A percentile compares a stretch with the other conserved stretches of the same genome.
Evolutionary conservation across 495 filamentous ascomycete genomes (phyloP).

Genomic region (Clavariopsis aquatica): DNA sequence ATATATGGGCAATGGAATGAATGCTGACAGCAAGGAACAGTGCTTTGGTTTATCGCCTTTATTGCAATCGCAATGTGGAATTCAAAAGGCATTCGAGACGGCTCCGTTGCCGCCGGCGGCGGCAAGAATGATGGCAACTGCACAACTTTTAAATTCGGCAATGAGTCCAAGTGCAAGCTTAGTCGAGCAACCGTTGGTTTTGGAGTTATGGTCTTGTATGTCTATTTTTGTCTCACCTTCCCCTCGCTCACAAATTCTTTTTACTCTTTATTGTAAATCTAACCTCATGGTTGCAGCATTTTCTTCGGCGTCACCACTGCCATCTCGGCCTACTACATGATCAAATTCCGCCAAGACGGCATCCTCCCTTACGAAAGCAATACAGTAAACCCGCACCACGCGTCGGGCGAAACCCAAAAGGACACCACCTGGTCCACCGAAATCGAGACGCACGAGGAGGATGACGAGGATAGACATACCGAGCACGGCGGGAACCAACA

Average conservation of each 20-base stretch:
- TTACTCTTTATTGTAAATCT: too few species aligned
- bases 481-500: conserved; percentile 38
- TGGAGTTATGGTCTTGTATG: conserved; percentile 79
- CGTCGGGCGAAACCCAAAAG: conserved; percentile 23
- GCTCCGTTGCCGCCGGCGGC: conserved; percentile 40
- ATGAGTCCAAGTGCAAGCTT: conserved; percentile 61
- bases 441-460: conserved; percentile 33
- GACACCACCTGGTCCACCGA: conserved; percentile 45
- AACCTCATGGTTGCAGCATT: too few species aligned
- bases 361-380: conserved; percentile 67
- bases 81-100: conserved; percentile 44
- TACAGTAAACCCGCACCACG: conserved; percentile 49
- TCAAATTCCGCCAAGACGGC: conserved; percentile 76
- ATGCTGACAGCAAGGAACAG: conserved; percentile 16
- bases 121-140: conserved; percentile 48
- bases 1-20: background rate
- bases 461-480: conserved; percentile 33
- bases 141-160: conserved; percentile 56
- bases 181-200: conserved; percentile 79
- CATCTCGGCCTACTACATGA: conserved; percentile 74
- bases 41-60: conserved; percentile 86
- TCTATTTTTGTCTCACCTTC: conserved; percentile 54
- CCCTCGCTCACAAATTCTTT: conserved; percentile 10
- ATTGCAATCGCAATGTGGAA: conserved; percentile 73
- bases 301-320: conserved; percentile 70